Base-by-base conservation (phyloP, 306 rosid genomes). In the Delonix regia region DNA sequence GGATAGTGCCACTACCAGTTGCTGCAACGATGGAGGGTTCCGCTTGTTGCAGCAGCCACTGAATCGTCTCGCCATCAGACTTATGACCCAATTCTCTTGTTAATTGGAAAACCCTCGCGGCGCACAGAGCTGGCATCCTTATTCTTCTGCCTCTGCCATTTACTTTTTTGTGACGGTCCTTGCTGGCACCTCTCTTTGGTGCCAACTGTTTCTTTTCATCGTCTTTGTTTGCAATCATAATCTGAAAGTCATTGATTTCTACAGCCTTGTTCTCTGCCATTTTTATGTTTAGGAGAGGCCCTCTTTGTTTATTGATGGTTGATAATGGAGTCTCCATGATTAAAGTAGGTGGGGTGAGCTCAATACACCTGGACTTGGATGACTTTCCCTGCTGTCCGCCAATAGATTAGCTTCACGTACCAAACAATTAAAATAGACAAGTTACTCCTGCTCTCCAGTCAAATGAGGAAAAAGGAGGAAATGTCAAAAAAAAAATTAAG, bases 41-140 rank as follows among this genome's bases (percentile, higher is more conserved):
- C 0, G 91, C 88, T 55, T 87, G 91, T 39, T 87, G 85, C 9
- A 87, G 61, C 0, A 87, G 88, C 91, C 91, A 87, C 48, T 87
- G 88, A n/a, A 87, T 87, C 13, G 90, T 87, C 9, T 87, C 90
- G 66, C 66, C 66, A 11, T 60, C 66, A 0, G 66, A 60, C 21
- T 60, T 60, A 34, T 28, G 66, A 27, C 90, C 90, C 52, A 87
- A 76, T 72, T 87, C 88, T 62, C 88, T 80, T 2, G 88, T 87
- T 28, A 87, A 45, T 48, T 87, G 91, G 57, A 87, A 87, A 34
- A 87, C 91, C 21, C 91, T 85, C 19, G 91, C 91, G 1, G 91
- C 88, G 19, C 91, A 87, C 3, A 87, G 86, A 28, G 91, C 88
- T 1, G 91, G 91, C 91, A 87, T 87, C 69, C 91, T 79, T 67